A percentile compares a stretch with the other conserved stretches of the same genome.
Conservation (phyloP, 345 rosid genomes). For the Melaleuca quinquenervia region DNA sequence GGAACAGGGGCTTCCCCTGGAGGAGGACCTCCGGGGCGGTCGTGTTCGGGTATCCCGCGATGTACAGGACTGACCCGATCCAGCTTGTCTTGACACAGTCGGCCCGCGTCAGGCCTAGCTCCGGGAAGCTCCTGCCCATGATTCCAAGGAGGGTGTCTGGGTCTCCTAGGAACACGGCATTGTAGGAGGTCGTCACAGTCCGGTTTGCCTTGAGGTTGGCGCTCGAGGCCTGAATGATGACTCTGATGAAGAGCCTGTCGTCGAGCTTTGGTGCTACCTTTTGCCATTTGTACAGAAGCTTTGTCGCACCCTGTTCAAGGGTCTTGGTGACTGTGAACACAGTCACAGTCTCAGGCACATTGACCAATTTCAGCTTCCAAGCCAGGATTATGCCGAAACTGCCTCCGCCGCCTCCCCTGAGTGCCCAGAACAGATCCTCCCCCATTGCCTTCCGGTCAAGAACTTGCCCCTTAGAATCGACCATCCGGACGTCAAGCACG, state of each 20-base stretch:
- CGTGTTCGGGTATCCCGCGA: conserved; percentile 30
- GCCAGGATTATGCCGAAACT: conserved; percentile 47
- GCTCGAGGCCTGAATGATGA: conserved; percentile 19
- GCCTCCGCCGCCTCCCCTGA: conserved; percentile 65
- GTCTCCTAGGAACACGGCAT: conserved; percentile 32
- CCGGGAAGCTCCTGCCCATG: conserved; percentile 43
- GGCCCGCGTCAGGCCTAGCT: conserved; percentile 29
- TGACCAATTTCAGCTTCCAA: conserved; percentile 56
- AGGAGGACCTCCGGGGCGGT: conserved; percentile 36
- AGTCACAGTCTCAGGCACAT: conserved; percentile 46
- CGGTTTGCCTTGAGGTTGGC: conserved; percentile 4
- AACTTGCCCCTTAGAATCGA: conserved; percentile 39
- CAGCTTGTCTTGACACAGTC: conserved; percentile 52
- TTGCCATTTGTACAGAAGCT: conserved; percentile 41
- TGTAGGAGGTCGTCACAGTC: conserved; percentile 14
- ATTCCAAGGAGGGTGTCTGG: conserved; percentile 10
- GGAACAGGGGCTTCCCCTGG: conserved; percentile 35
- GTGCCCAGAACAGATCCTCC: conserved; percentile 62
- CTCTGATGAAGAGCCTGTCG: conserved; percentile 40
- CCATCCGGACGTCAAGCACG: conserved; percentile 51
- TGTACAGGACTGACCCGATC: conserved; percentile 46
- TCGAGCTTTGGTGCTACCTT: conserved; percentile 38
- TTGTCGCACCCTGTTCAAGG: conserved; percentile 30
- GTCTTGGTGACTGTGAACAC: conserved; percentile 46
- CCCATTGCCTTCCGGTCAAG: conserved; percentile 49